Conservation (phyloP, 225 moss, liverwort and hornwort genomes). For the Straminergon stramineum region DNA sequence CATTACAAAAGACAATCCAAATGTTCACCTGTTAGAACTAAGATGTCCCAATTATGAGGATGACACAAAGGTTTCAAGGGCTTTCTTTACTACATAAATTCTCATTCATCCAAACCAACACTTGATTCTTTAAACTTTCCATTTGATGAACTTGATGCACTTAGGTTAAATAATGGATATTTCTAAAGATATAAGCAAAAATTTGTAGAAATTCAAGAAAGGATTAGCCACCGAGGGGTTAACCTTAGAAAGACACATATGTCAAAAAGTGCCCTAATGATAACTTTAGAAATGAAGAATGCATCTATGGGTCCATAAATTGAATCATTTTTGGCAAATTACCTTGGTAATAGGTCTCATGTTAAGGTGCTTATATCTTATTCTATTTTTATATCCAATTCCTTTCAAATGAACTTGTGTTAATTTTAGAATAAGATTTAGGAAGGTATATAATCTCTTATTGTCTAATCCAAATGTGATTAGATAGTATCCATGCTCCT, state of each 20-base stretch:
- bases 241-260: rapidly evolving
- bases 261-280: neutral
- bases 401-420: neutral
- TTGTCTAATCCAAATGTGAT: neutral
- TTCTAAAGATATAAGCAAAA: neutral
- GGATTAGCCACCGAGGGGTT: rapidly evolving
- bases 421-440: neutral
- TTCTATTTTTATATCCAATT: too few species aligned
- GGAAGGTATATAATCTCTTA: neutral
- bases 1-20: neutral
- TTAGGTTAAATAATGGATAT: neutral
- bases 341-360: neutral
- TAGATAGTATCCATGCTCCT: neutral
- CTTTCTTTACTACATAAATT: neutral
- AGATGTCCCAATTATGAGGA: neutral
- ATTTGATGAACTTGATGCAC: neutral
- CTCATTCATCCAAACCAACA: neutral
- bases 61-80: rapidly evolving
- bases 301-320: neutral
- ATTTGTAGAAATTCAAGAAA: neutral
- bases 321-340: neutral
- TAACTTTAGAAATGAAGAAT: neutral
- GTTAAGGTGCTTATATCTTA: neutral
- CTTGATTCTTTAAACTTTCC: too few species aligned
- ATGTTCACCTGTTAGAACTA: too few species aligned